phyloP scores from a whole-genome alignment of 768 basidiomycete genomes.

The Suillus brevipes region DNA sequence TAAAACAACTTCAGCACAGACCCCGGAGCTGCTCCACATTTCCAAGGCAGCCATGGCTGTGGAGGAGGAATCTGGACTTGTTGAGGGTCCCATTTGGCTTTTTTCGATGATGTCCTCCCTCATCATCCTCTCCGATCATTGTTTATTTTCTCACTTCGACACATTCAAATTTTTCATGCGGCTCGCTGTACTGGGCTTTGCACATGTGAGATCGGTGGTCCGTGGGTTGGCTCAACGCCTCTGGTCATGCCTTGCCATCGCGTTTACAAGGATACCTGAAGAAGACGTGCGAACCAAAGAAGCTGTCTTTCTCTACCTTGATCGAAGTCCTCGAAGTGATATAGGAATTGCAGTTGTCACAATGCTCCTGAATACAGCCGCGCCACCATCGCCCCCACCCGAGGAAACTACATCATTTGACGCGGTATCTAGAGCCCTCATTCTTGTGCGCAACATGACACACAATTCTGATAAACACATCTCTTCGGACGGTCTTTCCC shows the following conservation, averaged over 20 bases:
- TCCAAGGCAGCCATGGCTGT: constrained; percentile 31
- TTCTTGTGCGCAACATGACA: constrained; percentile 42
- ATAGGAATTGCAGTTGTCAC: constrained; percentile 44
- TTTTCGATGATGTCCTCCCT: constrained; percentile 45
- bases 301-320: constrained; percentile 43
- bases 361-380: constrained; percentile 35
- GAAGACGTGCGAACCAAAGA: constrained; percentile 31
- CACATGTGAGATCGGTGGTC: constrained; percentile 36
- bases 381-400: not conserved
- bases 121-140: constrained; percentile 45
- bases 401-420: constrained; percentile 16
- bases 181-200: constrained; percentile 33
- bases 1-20: not conserved
- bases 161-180: constrained; percentile 40
- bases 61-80: constrained; percentile 18
- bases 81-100: constrained; percentile 44
- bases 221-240: constrained; percentile 42
- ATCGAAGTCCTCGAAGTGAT: constrained; percentile 47
- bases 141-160: constrained; percentile 42
- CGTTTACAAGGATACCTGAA: constrained; percentile 43
- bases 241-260: constrained; percentile 61
- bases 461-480: constrained; percentile 23
- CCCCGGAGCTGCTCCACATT: constrained; percentile 24
- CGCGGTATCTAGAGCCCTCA: constrained; percentile 37
- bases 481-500: constrained; percentile 32